phyloP scores from a whole-genome alignment of 2,329 filamentous ascomycete genomes.

The Alternaria infectoria region DNA sequence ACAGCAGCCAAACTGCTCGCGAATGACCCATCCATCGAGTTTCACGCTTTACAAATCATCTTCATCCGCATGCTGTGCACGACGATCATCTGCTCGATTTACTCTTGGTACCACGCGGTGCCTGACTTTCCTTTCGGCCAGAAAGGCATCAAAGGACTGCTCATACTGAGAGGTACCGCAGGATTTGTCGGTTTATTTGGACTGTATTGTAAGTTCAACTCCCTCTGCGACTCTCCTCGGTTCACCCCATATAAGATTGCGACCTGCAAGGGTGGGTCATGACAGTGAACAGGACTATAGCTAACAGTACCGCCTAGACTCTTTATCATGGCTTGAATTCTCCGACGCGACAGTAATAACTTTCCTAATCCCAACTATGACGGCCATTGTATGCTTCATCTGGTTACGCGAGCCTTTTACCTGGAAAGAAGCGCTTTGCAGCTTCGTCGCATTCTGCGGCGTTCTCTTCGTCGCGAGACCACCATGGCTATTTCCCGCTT shows the following conservation, averaged over 20 bases:
- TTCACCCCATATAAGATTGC: not conserved
- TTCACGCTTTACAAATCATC: constrained; percentile 63
- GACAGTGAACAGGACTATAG: not conserved
- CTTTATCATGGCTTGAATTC: constrained; percentile 76
- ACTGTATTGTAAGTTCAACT: constrained; percentile 32
- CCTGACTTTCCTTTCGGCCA: constrained; percentile 33
- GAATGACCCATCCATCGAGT: constrained; percentile 32
- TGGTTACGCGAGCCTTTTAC: constrained; percentile 77
- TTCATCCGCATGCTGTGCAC: constrained; percentile 80
- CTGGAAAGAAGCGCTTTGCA: constrained; percentile 75
- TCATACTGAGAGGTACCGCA: constrained; percentile 29
- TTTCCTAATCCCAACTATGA: constrained; percentile 78
- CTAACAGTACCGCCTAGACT: constrained; percentile 50
- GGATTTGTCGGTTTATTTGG: constrained; percentile 38
- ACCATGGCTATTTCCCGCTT: constrained; percentile 56
- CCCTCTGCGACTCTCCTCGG: not conserved
- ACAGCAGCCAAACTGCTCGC: constrained; percentile 32
- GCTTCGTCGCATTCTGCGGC: constrained; percentile 73
- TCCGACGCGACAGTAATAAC: constrained; percentile 87
- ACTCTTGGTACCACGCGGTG: constrained; percentile 70
- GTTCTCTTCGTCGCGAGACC: constrained; percentile 83
- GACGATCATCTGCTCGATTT: constrained; percentile 66
- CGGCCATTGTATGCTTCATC: constrained; percentile 79
- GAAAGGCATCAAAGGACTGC: constrained; percentile 22
- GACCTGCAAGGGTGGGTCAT: not conserved